Percentiles rank a stretch among this genome's conserved stretches.
These are phyloP conservation scores for Paracamarosporium sp. DNA, from an alignment of 2,329 filamentous ascomycete genomes.

Conservation along the genomic window DNA sequence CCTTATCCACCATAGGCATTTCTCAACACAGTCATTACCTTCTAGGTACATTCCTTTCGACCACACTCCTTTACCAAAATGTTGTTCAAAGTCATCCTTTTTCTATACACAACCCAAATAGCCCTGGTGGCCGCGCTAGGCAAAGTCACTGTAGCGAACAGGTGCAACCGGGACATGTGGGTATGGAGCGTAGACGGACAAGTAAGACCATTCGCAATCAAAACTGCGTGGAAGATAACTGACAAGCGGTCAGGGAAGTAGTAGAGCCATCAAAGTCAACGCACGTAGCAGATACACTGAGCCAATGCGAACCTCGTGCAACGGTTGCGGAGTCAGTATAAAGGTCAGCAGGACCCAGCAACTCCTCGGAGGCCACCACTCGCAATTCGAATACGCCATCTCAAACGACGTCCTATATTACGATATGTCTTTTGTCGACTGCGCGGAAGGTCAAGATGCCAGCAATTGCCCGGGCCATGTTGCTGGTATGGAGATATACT, in stretches of 20 bases:
- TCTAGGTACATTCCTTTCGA: background rate
- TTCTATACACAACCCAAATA: background rate
- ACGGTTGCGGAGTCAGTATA: conserved; percentile 7
- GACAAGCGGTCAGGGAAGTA: background rate
- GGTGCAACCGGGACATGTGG: conserved; percentile 2
- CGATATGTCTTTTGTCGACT: conserved; percentile 7
- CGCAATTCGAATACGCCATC: conserved; percentile 7
- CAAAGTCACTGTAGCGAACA: background rate
- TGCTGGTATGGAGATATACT: conserved; percentile 3
- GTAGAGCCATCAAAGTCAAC: background rate
- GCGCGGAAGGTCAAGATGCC: background rate
- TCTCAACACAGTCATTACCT: background rate
- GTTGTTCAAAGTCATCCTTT: background rate
- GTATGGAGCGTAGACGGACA: conserved; percentile 1
- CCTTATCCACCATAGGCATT: background rate
- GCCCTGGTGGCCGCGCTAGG: background rate
- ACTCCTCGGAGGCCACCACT: background rate
- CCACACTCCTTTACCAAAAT: background rate
- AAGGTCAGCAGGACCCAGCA: conserved; percentile 6
- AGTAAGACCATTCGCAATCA: background rate
- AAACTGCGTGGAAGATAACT: background rate
- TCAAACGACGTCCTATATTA: conserved; percentile 7
- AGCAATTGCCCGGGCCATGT: conserved; percentile 6
- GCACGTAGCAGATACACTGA: conserved; percentile 5
- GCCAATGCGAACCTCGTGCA: conserved; percentile 8